phyloP scores from a whole-genome alignment of 768 basidiomycete genomes.

The Trametes cinnabarina region DNA sequence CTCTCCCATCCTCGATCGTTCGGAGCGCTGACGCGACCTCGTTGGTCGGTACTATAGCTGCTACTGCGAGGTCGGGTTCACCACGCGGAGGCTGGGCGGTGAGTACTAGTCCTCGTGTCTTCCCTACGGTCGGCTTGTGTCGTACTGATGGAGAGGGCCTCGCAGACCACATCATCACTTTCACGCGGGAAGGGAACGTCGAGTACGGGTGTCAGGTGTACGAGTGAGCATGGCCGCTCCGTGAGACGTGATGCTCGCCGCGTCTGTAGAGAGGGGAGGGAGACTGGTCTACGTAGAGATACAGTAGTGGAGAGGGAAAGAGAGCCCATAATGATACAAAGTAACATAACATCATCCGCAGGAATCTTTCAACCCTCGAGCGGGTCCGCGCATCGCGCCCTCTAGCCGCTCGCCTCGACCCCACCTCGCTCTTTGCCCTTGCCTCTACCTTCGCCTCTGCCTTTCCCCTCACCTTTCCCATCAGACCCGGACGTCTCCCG shows the following conservation, averaged over 20 bases:
- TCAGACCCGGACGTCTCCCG: too few relatives aligned
- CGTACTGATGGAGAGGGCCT: background rate
- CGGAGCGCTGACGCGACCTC: background rate
- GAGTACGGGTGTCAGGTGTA: slow-evolving; percentile 51
- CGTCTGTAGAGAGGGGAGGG: background rate
- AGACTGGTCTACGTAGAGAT: background rate
- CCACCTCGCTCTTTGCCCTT: background rate
- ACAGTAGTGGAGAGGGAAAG: background rate
- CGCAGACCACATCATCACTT: slow-evolving; percentile 62
- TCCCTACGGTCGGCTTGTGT: slow-evolving; percentile 15
- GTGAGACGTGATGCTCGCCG: too few relatives aligned
- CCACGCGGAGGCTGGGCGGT: slow-evolving; percentile 65
- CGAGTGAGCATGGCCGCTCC: background rate
- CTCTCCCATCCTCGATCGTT: background rate
- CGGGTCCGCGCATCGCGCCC: too few relatives aligned
- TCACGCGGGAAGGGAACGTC: slow-evolving; percentile 61
- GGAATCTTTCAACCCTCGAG: too few relatives aligned
- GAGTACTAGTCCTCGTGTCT: background rate
- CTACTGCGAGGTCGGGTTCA: slow-evolving; percentile 76
- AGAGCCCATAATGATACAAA: slow-evolving; percentile 1
- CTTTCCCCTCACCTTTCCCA: background rate
- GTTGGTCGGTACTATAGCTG: slow-evolving; percentile 37
- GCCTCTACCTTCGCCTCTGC: background rate
- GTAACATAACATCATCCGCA: slow-evolving; percentile 2
- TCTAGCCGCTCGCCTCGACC: too few relatives aligned